Evolutionary conservation across 495 filamentous ascomycete genomes (phyloP).

Genomic region (Collariella sp.): DNA sequence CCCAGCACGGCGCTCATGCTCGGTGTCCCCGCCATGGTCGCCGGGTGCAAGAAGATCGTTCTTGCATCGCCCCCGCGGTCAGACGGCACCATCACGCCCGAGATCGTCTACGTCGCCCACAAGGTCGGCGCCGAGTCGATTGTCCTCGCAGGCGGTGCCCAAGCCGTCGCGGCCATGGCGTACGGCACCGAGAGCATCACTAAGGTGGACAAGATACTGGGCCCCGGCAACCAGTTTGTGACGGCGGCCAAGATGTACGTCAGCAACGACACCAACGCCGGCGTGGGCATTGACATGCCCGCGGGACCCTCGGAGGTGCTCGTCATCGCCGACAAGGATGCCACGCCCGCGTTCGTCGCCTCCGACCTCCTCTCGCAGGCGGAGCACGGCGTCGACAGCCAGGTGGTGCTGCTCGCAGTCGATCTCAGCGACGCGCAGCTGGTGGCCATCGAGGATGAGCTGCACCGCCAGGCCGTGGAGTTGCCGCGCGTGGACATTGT

Average conservation of each 20-base stretch:
- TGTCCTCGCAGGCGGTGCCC: slow-evolving; percentile 88
- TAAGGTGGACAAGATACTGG: slow-evolving; percentile 98
- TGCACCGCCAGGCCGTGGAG: slow-evolving; percentile 80
- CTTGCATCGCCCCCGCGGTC: slow-evolving; percentile 82
- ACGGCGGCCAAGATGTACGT: slow-evolving; percentile 98
- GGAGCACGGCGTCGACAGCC: slow-evolving; percentile 90
- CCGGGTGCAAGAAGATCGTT: slow-evolving; percentile 93
- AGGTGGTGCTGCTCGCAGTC: slow-evolving; percentile 87
- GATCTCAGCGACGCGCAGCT: slow-evolving; percentile 64
- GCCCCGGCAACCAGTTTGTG: slow-evolving; percentile 96
- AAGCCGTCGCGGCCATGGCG: slow-evolving; percentile 86
- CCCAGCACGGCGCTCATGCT: slow-evolving; percentile 97
- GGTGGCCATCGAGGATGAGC: slow-evolving; percentile 75
- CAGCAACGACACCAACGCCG: slow-evolving; percentile 87
- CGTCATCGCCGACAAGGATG: slow-evolving; percentile 82
- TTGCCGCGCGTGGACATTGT: slow-evolving; percentile 91
- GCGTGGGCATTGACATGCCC: slow-evolving; percentile 96
- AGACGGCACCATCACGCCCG: slow-evolving; percentile 86
- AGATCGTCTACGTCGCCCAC: slow-evolving; percentile 97
- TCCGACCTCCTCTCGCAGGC: slow-evolving; percentile 92
- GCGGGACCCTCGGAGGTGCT: slow-evolving; percentile 94
- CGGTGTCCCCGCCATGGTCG: slow-evolving; percentile 93
- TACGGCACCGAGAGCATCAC: slow-evolving; percentile 75
- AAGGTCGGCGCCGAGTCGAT: slow-evolving; percentile 94
- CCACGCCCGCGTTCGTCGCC: slow-evolving; percentile 92